Conservation (phyloP, 2,329 filamentous ascomycete species). For the Diplodia seriata region DNA sequence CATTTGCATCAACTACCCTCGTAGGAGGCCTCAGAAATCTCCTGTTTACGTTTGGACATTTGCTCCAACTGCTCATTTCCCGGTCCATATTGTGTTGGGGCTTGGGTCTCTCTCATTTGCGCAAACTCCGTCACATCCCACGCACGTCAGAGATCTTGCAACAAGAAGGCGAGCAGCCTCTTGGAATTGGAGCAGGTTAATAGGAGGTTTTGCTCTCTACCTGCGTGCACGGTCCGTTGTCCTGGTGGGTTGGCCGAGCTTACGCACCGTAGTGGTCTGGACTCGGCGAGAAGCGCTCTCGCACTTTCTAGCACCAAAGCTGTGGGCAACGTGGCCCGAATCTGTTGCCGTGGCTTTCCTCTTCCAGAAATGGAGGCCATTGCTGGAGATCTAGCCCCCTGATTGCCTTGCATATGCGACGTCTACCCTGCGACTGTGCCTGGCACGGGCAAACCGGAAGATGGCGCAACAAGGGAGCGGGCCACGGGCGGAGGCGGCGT, state of each 20-base stretch:
- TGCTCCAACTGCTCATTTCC: background rate
- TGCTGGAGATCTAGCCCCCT: background rate
- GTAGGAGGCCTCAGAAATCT: too few species aligned
- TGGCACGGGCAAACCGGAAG: slow-evolving; percentile 25
- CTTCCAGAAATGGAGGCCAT: slow-evolving; percentile 11
- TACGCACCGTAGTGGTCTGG: background rate
- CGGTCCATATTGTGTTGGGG: background rate
- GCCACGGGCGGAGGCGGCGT: background rate
- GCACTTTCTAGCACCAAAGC: slow-evolving; percentile 19
- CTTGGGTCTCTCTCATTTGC: background rate
- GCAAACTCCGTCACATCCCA: background rate
- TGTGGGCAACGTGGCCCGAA: slow-evolving; percentile 18
- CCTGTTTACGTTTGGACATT: too few species aligned
- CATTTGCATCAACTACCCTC: too few species aligned
- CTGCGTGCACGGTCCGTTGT: background rate
- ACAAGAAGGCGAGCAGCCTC: background rate
- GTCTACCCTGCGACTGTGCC: slow-evolving; percentile 1
- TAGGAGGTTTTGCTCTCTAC: background rate
- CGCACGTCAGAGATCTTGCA: too few species aligned
- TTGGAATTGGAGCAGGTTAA: background rate
- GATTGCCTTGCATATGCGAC: slow-evolving; percentile 8
- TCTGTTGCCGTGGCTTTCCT: slow-evolving; percentile 10
- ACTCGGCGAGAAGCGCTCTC: slow-evolving; percentile 21
- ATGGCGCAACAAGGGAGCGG: slow-evolving; percentile 10
- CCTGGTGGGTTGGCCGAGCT: background rate